Evolutionary conservation across 2,329 filamentous ascomycete genomes (phyloP).

Genomic region (Sclerotinia borealis): DNA sequence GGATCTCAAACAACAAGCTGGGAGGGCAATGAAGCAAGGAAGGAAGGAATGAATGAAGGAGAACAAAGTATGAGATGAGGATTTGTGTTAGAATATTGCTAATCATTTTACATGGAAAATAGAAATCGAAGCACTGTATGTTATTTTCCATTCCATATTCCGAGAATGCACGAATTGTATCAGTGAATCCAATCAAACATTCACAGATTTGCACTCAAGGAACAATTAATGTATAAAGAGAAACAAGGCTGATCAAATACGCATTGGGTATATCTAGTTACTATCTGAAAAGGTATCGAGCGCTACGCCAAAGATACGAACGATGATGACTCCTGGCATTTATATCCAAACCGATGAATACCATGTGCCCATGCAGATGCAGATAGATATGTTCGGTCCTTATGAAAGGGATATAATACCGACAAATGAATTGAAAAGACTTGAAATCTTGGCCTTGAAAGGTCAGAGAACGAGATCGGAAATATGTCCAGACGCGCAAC

Average conservation of each 20-base stretch:
- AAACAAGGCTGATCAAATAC: slow-evolving; percentile 4
- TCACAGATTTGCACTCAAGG: neutral
- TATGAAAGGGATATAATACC: neutral
- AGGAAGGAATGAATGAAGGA: neutral
- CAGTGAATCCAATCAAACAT: neutral
- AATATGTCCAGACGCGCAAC: neutral
- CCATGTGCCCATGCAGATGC: neutral
- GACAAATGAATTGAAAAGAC: neutral
- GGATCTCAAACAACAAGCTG: no score
- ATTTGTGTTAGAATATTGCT: neutral
- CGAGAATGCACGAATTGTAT: neutral
- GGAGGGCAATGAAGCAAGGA: neutral
- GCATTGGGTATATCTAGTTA: slow-evolving; percentile 51
- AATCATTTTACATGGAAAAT: slow-evolving; percentile 1
- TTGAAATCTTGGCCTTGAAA: neutral
- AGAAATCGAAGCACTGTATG: slow-evolving; percentile 93
- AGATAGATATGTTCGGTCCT: neutral
- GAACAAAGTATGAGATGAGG: neutral
- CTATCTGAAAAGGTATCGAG: slow-evolving; percentile 86
- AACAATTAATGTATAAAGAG: neutral
- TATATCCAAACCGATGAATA: slow-evolving; percentile 1
- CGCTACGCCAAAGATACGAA: slow-evolving; percentile 71
- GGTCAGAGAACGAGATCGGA: neutral
- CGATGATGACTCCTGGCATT: neutral
- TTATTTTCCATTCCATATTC: slow-evolving; percentile 20